These are phyloP conservation scores for Fusarium sp. DNA, from an alignment of 2,329 filamentous ascomycete species.

Conservation along the genomic window DNA sequence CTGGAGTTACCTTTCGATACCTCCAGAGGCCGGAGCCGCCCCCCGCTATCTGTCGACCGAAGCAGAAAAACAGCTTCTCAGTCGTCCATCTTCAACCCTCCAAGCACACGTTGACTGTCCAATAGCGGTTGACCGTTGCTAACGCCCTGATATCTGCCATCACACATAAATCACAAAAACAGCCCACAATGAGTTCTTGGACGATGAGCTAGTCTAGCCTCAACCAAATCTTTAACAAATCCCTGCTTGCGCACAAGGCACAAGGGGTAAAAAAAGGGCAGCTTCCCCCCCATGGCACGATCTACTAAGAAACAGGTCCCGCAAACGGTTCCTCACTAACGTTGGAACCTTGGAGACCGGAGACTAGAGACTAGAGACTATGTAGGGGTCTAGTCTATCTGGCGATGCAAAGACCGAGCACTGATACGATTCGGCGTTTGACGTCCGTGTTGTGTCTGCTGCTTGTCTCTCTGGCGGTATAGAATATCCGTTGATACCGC, in stretches of 20 bases:
- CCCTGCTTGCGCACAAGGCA: slow-evolving; percentile 6
- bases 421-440: slow-evolving; percentile 27
- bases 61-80: slow-evolving; percentile 29
- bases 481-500: slow-evolving; percentile 31
- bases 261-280: slow-evolving; percentile 5
- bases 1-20: slow-evolving; percentile 2
- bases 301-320: slow-evolving; percentile 15
- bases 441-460: neutral
- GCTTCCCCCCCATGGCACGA: slow-evolving; percentile 32
- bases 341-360: neutral
- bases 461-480: slow-evolving; percentile 6
- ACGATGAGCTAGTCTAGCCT: slow-evolving; percentile 16
- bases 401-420: slow-evolving; percentile 18
- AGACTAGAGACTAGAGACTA: neutral
- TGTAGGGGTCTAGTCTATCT: neutral
- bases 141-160: slow-evolving; percentile 1
- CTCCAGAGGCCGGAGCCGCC: slow-evolving; percentile 33
- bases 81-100: slow-evolving; percentile 22
- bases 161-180: slow-evolving; percentile 22
- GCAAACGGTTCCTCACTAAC: slow-evolving; percentile 27
- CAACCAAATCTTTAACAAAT: slow-evolving; percentile 20
- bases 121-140: slow-evolving; percentile 10
- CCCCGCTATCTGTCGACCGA: slow-evolving; percentile 40
- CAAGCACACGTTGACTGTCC: slow-evolving; percentile 23
- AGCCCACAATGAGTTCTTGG: slow-evolving; percentile 26